Evolutionary conservation across 305 asterid genomes (phyloP), one percentile per base, ranked within the genome.

Genomic region (Euphrasia arctica): DNA sequence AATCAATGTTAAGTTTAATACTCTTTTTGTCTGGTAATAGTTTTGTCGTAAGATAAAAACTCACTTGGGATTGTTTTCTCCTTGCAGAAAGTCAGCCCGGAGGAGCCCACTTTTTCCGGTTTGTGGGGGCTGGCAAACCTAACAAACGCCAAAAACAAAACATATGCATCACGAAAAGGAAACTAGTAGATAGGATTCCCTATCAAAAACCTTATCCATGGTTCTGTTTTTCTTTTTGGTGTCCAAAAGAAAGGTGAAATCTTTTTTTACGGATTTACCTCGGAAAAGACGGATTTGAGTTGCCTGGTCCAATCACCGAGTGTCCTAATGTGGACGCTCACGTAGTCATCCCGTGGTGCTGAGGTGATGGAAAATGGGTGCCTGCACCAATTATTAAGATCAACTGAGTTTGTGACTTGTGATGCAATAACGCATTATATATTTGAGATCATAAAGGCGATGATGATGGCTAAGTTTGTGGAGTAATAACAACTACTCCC

Each of bases 321-420:
- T 4, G 89, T 85, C 75, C 98, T 73, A 15, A 91, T 91, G 74
- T 91, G 97, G 10, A 91, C 89, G 63, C 98, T 89, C 55, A 91
- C 74, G 55, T 91, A 84, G 62, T 87, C 91, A 69, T 89, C 96
- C 65, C 79, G 71, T 0, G 98, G 98, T 15, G 98, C 97, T 3
- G 97, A 91, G 5, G 98, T 89, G 11, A 91, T 87, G 43, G 97
- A 91, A 65, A 91, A 91, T 60, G 98, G 98, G 36, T 91, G 97
- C 98, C 98, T 91, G 81, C 59, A 61, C 32, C 32, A 29, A 29
- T 29, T 29, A 43, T 54, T 2, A 28, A 9, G 2, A 0, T 3
- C 3, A 11, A 62, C 13, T 61, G 59, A 70, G n/a, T n/a, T 28
- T 51, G n/a, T 66, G 13, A 65, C 22, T 60, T 14, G 51, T 31